phyloP scores from a whole-genome alignment of 2,329 filamentous ascomycete genomes.

The Alternaria sp. region DNA sequence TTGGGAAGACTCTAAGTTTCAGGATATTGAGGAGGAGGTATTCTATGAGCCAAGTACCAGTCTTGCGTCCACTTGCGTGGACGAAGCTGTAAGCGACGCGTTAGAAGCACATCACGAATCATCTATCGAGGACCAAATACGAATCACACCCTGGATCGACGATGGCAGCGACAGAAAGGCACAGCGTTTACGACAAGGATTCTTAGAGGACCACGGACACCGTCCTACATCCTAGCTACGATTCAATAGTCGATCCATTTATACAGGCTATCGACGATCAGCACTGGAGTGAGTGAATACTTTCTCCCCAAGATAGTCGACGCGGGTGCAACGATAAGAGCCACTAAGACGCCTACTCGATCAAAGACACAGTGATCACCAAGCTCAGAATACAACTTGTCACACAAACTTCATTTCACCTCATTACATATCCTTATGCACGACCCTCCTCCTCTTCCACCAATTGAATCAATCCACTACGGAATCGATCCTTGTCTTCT shows the following conservation, averaged over 20 bases:
- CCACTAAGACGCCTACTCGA: too few species aligned
- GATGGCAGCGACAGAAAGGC: not conserved
- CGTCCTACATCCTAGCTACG: not conserved
- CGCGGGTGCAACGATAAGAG: too few species aligned
- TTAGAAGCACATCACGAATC: not conserved
- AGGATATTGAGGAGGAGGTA: fast-evolving
- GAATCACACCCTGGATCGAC: too few species aligned
- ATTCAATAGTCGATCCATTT: not conserved
- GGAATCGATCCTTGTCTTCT: not conserved
- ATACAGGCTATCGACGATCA: not conserved
- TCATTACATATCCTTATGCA: not conserved
- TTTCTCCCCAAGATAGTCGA: too few species aligned
- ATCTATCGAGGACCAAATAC: not conserved
- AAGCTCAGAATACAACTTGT: too few species aligned
- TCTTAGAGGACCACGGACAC: not conserved
- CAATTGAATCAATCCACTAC: not conserved
- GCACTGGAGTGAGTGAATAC: not conserved
- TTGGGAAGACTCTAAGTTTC: not conserved
- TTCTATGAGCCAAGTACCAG: not conserved
- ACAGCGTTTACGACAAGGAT: not conserved
- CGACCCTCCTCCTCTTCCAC: not conserved
- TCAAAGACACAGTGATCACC: too few species aligned
- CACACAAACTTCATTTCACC: not conserved
- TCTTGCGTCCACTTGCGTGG: too few species aligned
- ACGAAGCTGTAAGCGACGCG: not conserved